Evolutionary conservation across 106 monocot species (phyloP), one percentile per base, ranked within the genome.

Genomic region (Platanthera guangdongensis): DNA sequence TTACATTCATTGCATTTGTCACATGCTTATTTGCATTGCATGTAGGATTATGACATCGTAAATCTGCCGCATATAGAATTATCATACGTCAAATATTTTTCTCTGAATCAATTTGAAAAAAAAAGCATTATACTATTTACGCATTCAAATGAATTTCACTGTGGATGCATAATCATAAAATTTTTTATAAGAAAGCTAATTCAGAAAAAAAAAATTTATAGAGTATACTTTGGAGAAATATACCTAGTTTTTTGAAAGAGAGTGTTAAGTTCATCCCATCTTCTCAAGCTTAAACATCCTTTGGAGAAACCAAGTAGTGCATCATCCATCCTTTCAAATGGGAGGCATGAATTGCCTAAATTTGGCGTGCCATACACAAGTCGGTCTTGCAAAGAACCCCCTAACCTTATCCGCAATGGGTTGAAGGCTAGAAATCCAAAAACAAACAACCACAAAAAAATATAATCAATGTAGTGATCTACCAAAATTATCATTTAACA

Each of bases 351-450:
- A 80, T 80, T 5, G 21, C 64, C 86, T 51, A 57, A 53, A 74
- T 76, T 81, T 73, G 75, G 84, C n/a, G 83, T 79, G 3, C 82
- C 93, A 82, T 89, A 96, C 28, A 88, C 80, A n/a, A 96, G 81
- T 78, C 82, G 87, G 60, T 96, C 95, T 84, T 96, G 93, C 83
- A 96, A 83, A 45, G 90, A 84, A 2, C 95, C 95, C 78, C 95
- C 95, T 52, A 96, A 77, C 78, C 95, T 87, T 85, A 96, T 89
- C 79, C 92, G 62, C 65, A 93, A 74, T 3, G 57, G 30, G 46
- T 74, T 69, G 74, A 93, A 93, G 9, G 90, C 93, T 93, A 75
- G 67, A 85, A 53, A 28, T 60, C 9, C n/a, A 63, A 32, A 65
- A 8, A 7, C 39, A 54, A 12, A 62, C 46, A 79, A 39, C 63